Evolutionary conservation across 2,329 filamentous ascomycete species (phyloP).

Genomic region (Aspergillus aculeatinus): DNA sequence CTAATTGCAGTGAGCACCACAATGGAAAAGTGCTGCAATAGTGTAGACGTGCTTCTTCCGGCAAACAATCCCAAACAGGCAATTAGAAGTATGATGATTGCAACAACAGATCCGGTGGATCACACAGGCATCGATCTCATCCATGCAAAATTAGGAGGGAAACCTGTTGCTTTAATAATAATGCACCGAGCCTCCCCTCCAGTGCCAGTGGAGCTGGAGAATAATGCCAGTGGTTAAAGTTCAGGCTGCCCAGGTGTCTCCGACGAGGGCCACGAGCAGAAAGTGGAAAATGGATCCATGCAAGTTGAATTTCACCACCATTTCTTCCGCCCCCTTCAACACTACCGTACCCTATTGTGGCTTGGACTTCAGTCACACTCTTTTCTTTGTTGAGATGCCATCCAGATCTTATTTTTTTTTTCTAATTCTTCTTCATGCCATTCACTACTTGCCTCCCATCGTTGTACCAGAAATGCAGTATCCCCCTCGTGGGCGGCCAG

Average conservation of each 20-base stretch:
- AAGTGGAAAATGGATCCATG: not conserved
- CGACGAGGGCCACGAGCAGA: not conserved
- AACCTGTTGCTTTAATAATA: constrained; percentile 1
- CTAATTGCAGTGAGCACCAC: not conserved
- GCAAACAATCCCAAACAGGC: constrained; percentile 12
- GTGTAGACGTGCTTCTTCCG: not conserved
- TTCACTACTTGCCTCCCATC: not conserved
- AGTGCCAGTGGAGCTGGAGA: not conserved
- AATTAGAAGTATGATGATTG: constrained; percentile 11
- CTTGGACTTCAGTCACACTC: not conserved
- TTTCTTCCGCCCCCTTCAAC: not conserved
- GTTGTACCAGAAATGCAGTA: not conserved
- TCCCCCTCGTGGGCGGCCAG: not conserved
- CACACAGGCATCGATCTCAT: not conserved
- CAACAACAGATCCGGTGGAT: constrained; percentile 4
- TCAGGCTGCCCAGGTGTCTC: not conserved
- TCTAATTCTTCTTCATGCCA: constrained; percentile 1
- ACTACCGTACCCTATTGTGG: not conserved
- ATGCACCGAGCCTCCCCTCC: not conserved
- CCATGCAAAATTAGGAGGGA: not conserved
- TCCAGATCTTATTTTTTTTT: not conserved
- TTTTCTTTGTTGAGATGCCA: not conserved
- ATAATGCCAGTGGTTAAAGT: not conserved
- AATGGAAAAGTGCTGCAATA: not conserved
- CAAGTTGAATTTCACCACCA: not conserved